Evolutionary conservation across 2,329 filamentous ascomycete genomes (phyloP).

Genomic region (Macrophomina tecta): DNA sequence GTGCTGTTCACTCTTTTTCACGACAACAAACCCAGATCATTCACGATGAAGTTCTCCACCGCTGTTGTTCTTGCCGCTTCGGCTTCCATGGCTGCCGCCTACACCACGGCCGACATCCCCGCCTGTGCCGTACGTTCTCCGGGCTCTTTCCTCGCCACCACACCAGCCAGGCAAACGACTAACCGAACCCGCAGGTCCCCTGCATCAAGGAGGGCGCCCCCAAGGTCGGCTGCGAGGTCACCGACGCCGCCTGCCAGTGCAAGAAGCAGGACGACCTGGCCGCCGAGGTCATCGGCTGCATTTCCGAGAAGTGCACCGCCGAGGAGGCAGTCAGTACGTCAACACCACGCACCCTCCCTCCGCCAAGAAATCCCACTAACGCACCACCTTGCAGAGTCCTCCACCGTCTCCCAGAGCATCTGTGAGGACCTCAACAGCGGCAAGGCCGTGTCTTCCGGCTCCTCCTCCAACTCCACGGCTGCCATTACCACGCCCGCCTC

Average conservation of each 20-base stretch:
- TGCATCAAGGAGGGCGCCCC: constrained; percentile 57
- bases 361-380: neutral
- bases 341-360: neutral
- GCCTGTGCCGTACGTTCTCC: constrained; percentile 40
- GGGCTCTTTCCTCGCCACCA: neutral
- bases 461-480: constrained; percentile 6
- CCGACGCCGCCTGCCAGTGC: constrained; percentile 60
- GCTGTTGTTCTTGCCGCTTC: constrained; percentile 22
- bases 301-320: constrained; percentile 45
- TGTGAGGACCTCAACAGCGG: constrained; percentile 13
- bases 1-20: constrained; percentile 6
- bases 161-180: neutral
- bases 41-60: constrained; percentile 20
- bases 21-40: neutral
- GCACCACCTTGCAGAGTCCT: neutral
- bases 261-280: constrained; percentile 48
- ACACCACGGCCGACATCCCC: constrained; percentile 34
- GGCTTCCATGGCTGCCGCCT: constrained; percentile 25
- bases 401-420: constrained; percentile 15
- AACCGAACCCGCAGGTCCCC: constrained; percentile 42
- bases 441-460: neutral
- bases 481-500: neutral
- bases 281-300: constrained; percentile 48
- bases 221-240: constrained; percentile 54
- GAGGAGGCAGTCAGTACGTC: constrained; percentile 48